These are phyloP conservation scores for Fusarium palustre DNA, from an alignment of 2,329 filamentous ascomycete genomes.

Conservation along the genomic window DNA sequence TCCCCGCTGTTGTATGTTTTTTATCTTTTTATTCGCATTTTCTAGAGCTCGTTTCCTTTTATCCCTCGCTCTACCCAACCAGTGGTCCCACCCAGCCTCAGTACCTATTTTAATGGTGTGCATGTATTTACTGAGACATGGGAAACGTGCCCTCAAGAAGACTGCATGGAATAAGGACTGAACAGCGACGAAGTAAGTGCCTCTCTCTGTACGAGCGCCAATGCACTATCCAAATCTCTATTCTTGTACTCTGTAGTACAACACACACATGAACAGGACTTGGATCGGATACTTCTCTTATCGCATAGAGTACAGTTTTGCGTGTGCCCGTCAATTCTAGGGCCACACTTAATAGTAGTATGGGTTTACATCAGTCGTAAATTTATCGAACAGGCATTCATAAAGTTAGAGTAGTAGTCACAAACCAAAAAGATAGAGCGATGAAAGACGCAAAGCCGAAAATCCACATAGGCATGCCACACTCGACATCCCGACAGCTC, in stretches of 20 bases:
- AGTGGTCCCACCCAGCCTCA: no score
- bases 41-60: no score
- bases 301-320: not conserved
- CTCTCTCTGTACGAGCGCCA: not conserved
- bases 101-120: no score
- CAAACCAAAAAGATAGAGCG: not conserved
- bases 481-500: not conserved
- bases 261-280: not conserved
- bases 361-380: not conserved
- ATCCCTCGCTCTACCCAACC: no score
- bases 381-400: no score
- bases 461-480: not conserved
- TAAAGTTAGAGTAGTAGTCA: not conserved
- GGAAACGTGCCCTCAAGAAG: not conserved
- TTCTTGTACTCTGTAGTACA: not conserved
- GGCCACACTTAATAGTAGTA: not conserved
- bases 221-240: not conserved
- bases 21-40: no score
- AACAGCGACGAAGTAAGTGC: not conserved
- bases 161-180: not conserved
- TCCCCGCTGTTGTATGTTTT: no score
- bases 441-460: not conserved
- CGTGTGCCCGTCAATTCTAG: not conserved
- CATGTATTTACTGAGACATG: no score
- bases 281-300: not conserved